Conservation (phyloP, 257 asterid species). For the Cynanchum wilfordii region DNA sequence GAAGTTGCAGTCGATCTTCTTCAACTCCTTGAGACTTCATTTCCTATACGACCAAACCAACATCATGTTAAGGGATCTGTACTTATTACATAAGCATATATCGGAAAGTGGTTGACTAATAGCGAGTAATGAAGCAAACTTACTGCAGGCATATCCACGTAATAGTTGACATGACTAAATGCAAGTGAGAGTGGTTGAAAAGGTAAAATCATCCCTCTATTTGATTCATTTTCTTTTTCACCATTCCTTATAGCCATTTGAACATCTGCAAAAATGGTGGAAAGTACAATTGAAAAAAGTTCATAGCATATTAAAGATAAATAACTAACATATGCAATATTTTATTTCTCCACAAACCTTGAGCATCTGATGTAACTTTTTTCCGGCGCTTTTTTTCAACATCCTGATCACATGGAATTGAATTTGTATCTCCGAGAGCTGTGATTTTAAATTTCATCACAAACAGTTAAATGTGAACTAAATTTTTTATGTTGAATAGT, state of each 20-base stretch:
- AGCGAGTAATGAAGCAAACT: not conserved
- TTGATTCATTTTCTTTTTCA: conserved; percentile 15
- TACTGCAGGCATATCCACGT: conserved; percentile 2
- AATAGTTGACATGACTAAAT: conserved; percentile 60
- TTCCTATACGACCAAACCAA: not conserved
- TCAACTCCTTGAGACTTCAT: conserved; percentile 41
- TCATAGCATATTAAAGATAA: not conserved
- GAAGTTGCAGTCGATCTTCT: conserved; percentile 57
- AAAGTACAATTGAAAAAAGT: not conserved
- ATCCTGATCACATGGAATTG: not conserved
- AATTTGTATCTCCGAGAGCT: conserved; percentile 65
- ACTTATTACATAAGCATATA: not conserved
- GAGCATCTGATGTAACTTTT: conserved; percentile 16
- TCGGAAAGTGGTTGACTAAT: not conserved
- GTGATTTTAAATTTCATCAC: conserved; percentile 16
- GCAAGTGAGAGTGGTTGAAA: conserved; percentile 73
- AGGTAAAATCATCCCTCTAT: conserved; percentile 71
- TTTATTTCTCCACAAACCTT: conserved; percentile 27
- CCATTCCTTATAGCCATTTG: conserved; percentile 35
- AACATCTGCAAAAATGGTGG: conserved; percentile 34
- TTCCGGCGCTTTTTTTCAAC: conserved; percentile 14
- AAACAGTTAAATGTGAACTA: conserved; percentile 8
- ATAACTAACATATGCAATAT: not conserved
- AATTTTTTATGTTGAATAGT: not conserved
- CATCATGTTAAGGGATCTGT: not conserved